Base-by-base conservation (phyloP, 2,329 filamentous ascomycete species). In the Aspergillus ruber region DNA sequence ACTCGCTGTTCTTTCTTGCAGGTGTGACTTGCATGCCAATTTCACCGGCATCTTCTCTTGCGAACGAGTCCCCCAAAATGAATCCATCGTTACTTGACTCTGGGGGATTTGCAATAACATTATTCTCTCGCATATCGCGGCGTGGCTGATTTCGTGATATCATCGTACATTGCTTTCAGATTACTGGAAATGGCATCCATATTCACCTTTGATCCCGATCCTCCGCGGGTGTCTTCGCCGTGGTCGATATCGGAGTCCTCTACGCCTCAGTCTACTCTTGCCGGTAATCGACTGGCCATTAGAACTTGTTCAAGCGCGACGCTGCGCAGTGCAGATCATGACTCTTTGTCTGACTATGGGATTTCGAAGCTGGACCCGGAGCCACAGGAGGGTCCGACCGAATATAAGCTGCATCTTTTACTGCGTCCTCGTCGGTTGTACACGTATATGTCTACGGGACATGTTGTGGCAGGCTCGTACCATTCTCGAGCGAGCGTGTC, bases 361-460 rank as follows among this genome's bases (percentile, higher is more conserved):
- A 80, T 93, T 41, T 85, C 83, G 40, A 88, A 85, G 60, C 73
- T 98, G 13, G 85, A 90, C 53, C 85, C 91, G 10, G 93, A 98
- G 66, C 91, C 91, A 5, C 90, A 97, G 63, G 85, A 94, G 53
- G 93, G 93, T 0, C 90, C 93, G 15, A 94, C 88, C 0, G 93
- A 98, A 70, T 98, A 98, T 72, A 98, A 98, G 68, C 73, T 98
- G 39, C 93, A 97, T 69, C 75, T 98, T 5, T 77, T 97, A 6
- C 73, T 96, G 44, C 83, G 90, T 32, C 84, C 86, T 13, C 80
- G 91, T 49, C 80, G 89, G 51, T 81, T 80, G 6, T 95, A 90
- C 66, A 78, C 76, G 32, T 80, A 77, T 27, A 84, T 84, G 64
- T 90, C 82, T 55, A 94, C 89, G 1, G 75, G 75, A 9, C 69